Percentiles rank a stretch among this genome's conserved stretches.
Evolutionary conservation across 257 asterid genomes (phyloP).

Genomic region (Gynochthodes officinalis): DNA sequence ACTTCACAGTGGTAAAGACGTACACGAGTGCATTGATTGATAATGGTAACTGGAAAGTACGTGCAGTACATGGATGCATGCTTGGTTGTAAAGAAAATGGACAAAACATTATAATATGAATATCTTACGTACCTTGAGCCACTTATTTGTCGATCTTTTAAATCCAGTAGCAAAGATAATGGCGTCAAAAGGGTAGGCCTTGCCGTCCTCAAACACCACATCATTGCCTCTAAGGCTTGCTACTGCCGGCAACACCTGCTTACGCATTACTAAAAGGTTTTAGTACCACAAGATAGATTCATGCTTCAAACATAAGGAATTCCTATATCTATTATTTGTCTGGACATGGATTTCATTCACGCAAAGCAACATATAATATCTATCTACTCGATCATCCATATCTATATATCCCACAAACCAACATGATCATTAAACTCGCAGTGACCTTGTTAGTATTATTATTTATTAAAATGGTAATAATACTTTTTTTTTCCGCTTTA

Average conservation of each 20-base stretch:
- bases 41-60: no score
- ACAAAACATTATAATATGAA: no score
- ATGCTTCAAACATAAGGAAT: slow-evolving; percentile 18
- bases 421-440: not conserved
- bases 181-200: slow-evolving; percentile 42
- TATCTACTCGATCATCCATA: no score
- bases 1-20: no score
- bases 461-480: no score
- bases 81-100: no score
- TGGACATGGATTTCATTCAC: slow-evolving; percentile 12
- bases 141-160: slow-evolving; percentile 55
- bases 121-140: slow-evolving; percentile 61
- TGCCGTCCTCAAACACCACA: slow-evolving; percentile 50
- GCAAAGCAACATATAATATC: slow-evolving; percentile 3
- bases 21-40: no score
- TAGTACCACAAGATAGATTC: no score
- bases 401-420: not conserved
- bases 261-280: not conserved
- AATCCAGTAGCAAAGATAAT: slow-evolving; percentile 77
- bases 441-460: no score
- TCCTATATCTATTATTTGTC: no score
- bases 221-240: slow-evolving; percentile 31
- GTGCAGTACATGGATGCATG: no score
- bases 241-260: slow-evolving; percentile 57
- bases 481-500: no score